Evolutionary conservation across 1,284 basidiomycete genomes (phyloP), one percentile per base, ranked within the genome.

Genomic region (Malassezia obtusa): DNA sequence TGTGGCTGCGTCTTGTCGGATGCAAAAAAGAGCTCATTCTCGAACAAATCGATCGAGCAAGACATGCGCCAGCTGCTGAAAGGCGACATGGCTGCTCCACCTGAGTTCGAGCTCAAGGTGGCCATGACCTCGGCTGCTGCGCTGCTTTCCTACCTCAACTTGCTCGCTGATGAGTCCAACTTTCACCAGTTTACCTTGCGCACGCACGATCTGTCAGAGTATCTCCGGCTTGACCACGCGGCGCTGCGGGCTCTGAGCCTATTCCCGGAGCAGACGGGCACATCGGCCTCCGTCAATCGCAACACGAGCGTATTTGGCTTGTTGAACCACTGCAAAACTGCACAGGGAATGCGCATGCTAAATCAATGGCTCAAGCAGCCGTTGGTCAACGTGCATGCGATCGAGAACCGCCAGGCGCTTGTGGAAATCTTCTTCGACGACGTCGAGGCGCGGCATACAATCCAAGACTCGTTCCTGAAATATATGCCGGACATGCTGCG

Each of bases 321-420:
- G 19, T 75, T 98, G 58, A 95, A 98, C 74, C 86, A 86, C 63
- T 96, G 94, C 79, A 94, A 92, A 76, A 98, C 94, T 1, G 84
- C 87, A 0, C 94, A 98, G 73, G 94, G 94, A 0, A 84, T 87
- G n/a, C 79, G 94, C 49, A 75, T 95, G 50, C 79, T 99, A 2
- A 86, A 83, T 0, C 85, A 85, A 53, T 99, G 92, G 92, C 78
- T 99, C 50, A 96, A 95, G 75, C 94, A 98, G 75, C 94, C 94
- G 1, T 77, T 98, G 25, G 83, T 96, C 36, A 95, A 95, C 71
- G 76, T 89, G 19, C 90, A 96, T 64, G 86, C 91, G 67, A 98
- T 98, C 60, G 77, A 30, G 28, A n/a, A 40, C 41, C 45, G 51
- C 24, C 50, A 53, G n/a, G 26, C 61, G 22, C 60, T 99, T 1